Base-by-base conservation (phyloP, 495 filamentous ascomycete species). In the Cladorrhinum samala region DNA sequence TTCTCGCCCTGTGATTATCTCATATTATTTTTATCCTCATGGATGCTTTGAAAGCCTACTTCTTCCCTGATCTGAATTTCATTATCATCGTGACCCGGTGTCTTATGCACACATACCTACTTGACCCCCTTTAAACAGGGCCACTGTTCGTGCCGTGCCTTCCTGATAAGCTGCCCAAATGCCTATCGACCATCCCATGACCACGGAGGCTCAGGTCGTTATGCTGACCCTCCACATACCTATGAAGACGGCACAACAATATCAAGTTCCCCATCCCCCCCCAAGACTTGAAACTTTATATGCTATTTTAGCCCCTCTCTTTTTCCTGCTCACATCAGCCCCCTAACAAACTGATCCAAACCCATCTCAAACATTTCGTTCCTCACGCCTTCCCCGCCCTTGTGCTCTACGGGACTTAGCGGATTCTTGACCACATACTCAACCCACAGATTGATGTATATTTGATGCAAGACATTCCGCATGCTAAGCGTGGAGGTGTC, bases 361-460 rank as follows among this genome's bases (percentile, higher is more conserved):
- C 88, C 92, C 55, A 89, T 74, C 69, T 97, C 92, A 66, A 97
- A 97, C 55, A 96, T 75, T 74, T 96, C 92, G 65, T 95, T 95
- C 57, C 84, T 88, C 37, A 97, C 91, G 11, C 92, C 92, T 27
- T 86, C 77, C 33, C 91, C 91, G 36, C 87, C 84, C 30, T 86
- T 85, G 71, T 96, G 91, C 68, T 97, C 92, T 21, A 85, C 79
- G 14, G 92, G 92, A 17, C 89, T 88, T 16, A 97, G 76, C 1
- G 92, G 92, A 55, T 96, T 96, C 62, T 96, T 96, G 54, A 95
- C 89, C 27, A 97, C 92, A 64, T 89, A 97, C 77, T 98, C 93
- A 40, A 96, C 90, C 72, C 89, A 96, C 20, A 96, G 81, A 71
- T 93, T 97, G 64, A 95, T 93, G 68, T 96, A 97, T 49, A 98